phyloP scores from a whole-genome alignment of 805 yeast species.

The Saccharomyces jurei region DNA sequence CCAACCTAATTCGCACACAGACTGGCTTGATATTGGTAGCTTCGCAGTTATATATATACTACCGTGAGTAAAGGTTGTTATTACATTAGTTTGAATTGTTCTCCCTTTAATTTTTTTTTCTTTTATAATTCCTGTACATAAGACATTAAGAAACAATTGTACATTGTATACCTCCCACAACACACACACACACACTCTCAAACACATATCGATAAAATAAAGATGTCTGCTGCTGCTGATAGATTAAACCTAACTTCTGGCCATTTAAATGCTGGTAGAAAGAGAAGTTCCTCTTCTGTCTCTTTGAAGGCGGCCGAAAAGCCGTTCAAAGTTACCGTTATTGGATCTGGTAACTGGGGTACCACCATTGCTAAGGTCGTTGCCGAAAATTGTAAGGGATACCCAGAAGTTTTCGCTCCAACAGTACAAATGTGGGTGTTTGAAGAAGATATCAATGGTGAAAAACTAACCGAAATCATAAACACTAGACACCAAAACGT shows the following conservation, averaged over 20 bases:
- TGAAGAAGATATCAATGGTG: slow-evolving; percentile 74
- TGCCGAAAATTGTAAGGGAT: slow-evolving; percentile 73
- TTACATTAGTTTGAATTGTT: not conserved
- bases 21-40: not conserved
- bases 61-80: not conserved
- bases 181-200: not conserved
- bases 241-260: slow-evolving; percentile 27
- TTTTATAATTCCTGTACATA: not conserved
- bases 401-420: slow-evolving; percentile 62
- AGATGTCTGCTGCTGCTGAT: slow-evolving; percentile 26
- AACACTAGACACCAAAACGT: slow-evolving; percentile 89
- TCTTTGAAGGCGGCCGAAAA: slow-evolving; percentile 13
- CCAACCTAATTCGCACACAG: not conserved
- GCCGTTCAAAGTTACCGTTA: slow-evolving; percentile 57
- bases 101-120: not conserved
- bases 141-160: not conserved
- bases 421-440: slow-evolving; percentile 95
- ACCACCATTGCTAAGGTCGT: slow-evolving; percentile 93
- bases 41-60: not conserved
- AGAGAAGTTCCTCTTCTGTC: slow-evolving; percentile 7
- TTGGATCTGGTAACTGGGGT: slow-evolving; percentile 98
- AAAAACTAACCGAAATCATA: slow-evolving; percentile 81
- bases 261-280: slow-evolving; percentile 20
- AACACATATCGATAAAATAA: not conserved
- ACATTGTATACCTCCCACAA: not conserved